Evolutionary conservation across 495 filamentous ascomycete species (phyloP).

Genomic region (Eremomyces bilateralis): DNA sequence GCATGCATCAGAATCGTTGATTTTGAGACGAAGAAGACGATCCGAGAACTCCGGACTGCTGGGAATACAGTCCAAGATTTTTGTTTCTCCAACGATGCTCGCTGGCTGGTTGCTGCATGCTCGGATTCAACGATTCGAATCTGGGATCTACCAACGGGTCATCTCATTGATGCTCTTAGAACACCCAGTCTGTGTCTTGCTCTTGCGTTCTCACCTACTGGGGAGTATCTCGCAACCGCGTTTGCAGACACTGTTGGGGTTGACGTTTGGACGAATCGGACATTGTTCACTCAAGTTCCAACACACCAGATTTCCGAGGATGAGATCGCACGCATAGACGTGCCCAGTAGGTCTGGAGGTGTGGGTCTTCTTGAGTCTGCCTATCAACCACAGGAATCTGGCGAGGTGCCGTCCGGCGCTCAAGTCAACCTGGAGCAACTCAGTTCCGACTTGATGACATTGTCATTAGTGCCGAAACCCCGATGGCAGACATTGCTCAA

Average conservation of each 20-base stretch:
- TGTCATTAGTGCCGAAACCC: constrained; percentile 71
- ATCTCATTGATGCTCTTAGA: constrained; percentile 76
- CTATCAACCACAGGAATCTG: too few species aligned
- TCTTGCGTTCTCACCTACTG: constrained; percentile 68
- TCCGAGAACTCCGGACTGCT: constrained; percentile 80
- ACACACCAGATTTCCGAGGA: constrained; percentile 59
- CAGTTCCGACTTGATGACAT: constrained; percentile 54
- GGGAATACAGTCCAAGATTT: constrained; percentile 11
- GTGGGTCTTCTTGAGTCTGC: constrained; percentile 54
- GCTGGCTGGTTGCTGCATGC: constrained; percentile 81
- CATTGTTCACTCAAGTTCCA: constrained; percentile 69
- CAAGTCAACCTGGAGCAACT: constrained; percentile 43
- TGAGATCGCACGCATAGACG: constrained; percentile 30
- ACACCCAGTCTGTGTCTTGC: constrained; percentile 55
- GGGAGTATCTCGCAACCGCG: constrained; percentile 80
- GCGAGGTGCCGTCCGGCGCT: constrained; percentile 26
- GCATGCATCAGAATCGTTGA: constrained; percentile 74
- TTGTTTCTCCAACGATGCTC: constrained; percentile 76
- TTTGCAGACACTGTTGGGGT: constrained; percentile 72
- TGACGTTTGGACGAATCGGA: constrained; percentile 77
- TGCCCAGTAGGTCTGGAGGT: constrained; percentile 66
- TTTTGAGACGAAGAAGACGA: constrained; percentile 67
- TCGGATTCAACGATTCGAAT: constrained; percentile 58
- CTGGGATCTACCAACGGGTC: constrained; percentile 90
- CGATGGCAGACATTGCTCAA: constrained; percentile 87